Evolutionary conservation across 441 rosid species (phyloP), one percentile per base, ranked within the genome.

Genomic region (Cnidoscolus chayamansa): DNA sequence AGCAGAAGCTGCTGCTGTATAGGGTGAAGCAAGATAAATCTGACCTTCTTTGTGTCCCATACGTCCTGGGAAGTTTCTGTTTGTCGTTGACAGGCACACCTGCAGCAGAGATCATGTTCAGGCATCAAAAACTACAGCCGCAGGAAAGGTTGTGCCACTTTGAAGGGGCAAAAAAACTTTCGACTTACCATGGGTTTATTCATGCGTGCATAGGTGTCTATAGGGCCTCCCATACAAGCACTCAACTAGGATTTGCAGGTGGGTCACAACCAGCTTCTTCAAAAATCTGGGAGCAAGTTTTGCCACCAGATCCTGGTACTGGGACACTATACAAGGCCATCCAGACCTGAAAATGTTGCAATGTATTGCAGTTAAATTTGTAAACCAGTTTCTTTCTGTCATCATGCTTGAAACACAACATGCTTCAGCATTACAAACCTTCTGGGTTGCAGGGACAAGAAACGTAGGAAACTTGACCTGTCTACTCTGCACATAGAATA

Each of bases 11-110:
- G 98, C 99, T 1, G 97, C 99, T 0, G 99, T 95, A 77, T 81
- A 94, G 0, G 99, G 97, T 9, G 99, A 94, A 49, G 97, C 99
- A 37, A 92, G 87, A 82, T 94, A 94, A 59, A 94, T 89, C 82
- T 92, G 93, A 31, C 99, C 99, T 87, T 94, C 99, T 84, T 78
- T 94, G 88, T 92, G 97, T 48, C 99, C 99, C 99, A 94, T 94
- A 60, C 98, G 82, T 6, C 99, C 99, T 0, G 99, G 99, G 87
- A 94, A 90, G 84, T 94, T 94, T 83, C 99, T 83, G 80, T 94
- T 94, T 10, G 98, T 94, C 0, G 98, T 90, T 5, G 99, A 92
- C 15, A 94, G 96, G 70, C 98, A 94, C 4, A 92, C 97, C 99
- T 92, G 84, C 63, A 25, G 25, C 25, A 25, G 25, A 25, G 25